phyloP scores from a whole-genome alignment of 805 yeast genomes.

The Lachancea cidri region DNA sequence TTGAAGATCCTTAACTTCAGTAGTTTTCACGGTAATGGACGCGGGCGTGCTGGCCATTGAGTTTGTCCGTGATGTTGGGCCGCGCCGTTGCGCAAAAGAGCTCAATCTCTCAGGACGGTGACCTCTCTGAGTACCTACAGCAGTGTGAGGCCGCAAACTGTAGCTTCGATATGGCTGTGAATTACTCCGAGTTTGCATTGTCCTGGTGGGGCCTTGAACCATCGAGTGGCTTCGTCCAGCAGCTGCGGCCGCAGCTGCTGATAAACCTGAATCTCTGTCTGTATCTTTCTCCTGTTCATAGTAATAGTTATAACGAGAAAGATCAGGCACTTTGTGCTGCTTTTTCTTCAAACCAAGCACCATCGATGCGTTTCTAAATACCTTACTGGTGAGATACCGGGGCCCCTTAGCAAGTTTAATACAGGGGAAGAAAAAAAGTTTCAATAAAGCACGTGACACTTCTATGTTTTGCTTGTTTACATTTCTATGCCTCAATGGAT shows the following conservation, averaged over 20 bases:
- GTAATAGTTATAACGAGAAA: constrained; percentile 34
- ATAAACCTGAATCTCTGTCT: constrained; percentile 15
- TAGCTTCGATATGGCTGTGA: constrained; percentile 3
- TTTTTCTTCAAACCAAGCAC: constrained; percentile 23
- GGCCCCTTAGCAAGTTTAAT: background rate
- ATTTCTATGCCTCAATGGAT: too few species aligned
- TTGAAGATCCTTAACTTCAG: constrained; percentile 43
- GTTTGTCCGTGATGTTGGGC: constrained; percentile 13
- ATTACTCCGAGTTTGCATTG: background rate
- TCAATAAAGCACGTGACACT: background rate
- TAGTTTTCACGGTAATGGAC: constrained; percentile 42
- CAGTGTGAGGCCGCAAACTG: constrained; percentile 3
- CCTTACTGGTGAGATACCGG: background rate
- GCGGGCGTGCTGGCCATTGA: constrained; percentile 13
- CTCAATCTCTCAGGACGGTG: background rate
- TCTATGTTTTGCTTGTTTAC: background rate
- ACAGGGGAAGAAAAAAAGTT: background rate
- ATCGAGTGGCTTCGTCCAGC: constrained; percentile 19
- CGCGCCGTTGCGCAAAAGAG: constrained; percentile 1
- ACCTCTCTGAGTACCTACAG: background rate
- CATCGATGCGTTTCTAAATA: constrained; percentile 10
- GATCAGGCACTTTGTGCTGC: constrained; percentile 33
- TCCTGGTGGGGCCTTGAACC: constrained; percentile 3
- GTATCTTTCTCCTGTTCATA: constrained; percentile 23
- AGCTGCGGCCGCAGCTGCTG: constrained; percentile 32